phyloP scores from a whole-genome alignment of 352 stramenopile species.

The Aphanomyces astaci region DNA sequence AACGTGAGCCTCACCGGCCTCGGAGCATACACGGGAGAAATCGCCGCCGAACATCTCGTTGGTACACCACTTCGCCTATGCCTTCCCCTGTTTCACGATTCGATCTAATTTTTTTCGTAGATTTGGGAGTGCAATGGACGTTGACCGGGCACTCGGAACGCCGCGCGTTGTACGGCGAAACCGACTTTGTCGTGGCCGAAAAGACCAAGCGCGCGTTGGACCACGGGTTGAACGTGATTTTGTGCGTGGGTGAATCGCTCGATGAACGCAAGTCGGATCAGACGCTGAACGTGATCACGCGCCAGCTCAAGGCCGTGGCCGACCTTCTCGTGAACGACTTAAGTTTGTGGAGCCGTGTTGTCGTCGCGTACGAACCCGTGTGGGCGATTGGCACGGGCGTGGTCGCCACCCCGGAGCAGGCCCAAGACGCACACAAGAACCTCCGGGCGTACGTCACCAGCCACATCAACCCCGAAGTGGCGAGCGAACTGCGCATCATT shows the following conservation, averaged over 20 bases:
- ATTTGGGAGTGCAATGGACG: constrained; percentile 68
- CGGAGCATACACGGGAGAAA: constrained; percentile 90
- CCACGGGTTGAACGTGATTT: constrained; percentile 88
- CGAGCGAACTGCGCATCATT: constrained; percentile 75
- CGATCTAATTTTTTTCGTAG: constrained; percentile 61
- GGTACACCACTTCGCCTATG: constrained; percentile 59
- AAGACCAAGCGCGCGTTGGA: constrained; percentile 89
- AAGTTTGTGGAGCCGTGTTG: constrained; percentile 64
- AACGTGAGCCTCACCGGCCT: constrained; percentile 76
- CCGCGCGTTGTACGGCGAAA: constrained; percentile 86
- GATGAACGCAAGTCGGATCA: constrained; percentile 83
- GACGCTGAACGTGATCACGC: constrained; percentile 88
- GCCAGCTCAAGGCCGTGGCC: constrained; percentile 92
- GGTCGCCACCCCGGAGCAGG: constrained; percentile 92
- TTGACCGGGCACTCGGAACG: constrained; percentile 91
- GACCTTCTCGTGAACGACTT: constrained; percentile 69
- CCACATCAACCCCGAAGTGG: constrained; percentile 64
- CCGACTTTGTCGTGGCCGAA: constrained; percentile 88
- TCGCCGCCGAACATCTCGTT: constrained; percentile 87
- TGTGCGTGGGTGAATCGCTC: constrained; percentile 96
- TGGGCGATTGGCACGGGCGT: constrained; percentile 97
- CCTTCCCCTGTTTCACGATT: constrained; percentile 58
- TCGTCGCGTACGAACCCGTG: constrained; percentile 96
- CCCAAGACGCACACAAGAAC: constrained; percentile 88
- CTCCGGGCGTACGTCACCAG: constrained; percentile 62